A percentile compares a stretch with the other conserved stretches of the same genome.
Evolutionary conservation across 2,329 filamentous ascomycete genomes (phyloP).

Genomic region (Fusarium tricinctum): DNA sequence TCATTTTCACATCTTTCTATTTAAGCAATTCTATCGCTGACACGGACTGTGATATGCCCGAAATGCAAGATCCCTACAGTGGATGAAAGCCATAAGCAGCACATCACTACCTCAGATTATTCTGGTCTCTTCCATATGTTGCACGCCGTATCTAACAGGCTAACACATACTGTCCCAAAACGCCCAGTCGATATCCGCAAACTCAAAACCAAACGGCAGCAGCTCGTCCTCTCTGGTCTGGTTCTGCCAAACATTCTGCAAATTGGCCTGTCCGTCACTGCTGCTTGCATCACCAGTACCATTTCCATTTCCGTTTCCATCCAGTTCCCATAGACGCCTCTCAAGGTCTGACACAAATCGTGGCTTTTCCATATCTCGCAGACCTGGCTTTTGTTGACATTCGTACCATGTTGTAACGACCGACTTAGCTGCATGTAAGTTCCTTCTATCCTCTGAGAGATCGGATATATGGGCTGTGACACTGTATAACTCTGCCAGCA

Average conservation of each 20-base stretch:
- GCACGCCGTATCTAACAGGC: not conserved
- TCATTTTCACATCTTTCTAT: too few species aligned
- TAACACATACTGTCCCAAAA: constrained; percentile 33
- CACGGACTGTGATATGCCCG: too few species aligned
- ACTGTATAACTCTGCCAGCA: constrained; percentile 9
- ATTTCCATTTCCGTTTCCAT: not conserved
- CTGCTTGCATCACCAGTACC: rapidly evolving
- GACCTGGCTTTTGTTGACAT: constrained; percentile 16
- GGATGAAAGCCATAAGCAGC: too few species aligned
- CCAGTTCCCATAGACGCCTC: not conserved
- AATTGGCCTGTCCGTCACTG: not conserved
- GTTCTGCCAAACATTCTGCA: not conserved
- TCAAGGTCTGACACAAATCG: constrained; percentile 19
- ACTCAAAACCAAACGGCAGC: constrained; percentile 33
- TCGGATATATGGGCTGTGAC: constrained; percentile 10
- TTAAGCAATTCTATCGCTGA: too few species aligned
- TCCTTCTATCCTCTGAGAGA: constrained; percentile 18
- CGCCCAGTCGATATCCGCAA: constrained; percentile 31
- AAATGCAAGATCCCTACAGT: too few species aligned
- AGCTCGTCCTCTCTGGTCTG: not conserved
- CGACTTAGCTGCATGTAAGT: constrained; percentile 20
- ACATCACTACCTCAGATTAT: too few species aligned
- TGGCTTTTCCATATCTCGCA: constrained; percentile 9
- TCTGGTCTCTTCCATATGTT: too few species aligned
- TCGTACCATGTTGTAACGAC: constrained; percentile 30